Evolutionary conservation across 2,329 filamentous ascomycete genomes (phyloP), one percentile per base, ranked within the genome.

Genomic region (Madurella fahalii): DNA sequence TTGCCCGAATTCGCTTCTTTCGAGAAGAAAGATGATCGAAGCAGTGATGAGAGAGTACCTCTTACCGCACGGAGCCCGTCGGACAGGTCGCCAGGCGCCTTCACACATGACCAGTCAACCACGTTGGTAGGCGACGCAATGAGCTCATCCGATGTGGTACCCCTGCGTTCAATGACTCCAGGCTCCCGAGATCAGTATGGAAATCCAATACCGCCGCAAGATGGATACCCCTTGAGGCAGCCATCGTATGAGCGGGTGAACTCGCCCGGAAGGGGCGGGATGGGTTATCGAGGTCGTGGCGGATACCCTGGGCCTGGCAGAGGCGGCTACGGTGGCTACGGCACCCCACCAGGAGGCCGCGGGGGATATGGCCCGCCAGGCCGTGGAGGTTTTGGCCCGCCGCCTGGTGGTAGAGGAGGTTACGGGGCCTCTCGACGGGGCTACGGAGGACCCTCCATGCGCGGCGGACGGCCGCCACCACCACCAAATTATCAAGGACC

Each of bases 1-100:
- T 61, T 81, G 11, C 77, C 81, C 1, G 63, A 74, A 4, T 85
- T 87, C 68, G 81, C 85, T 3, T 77, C 85, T 0, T 91, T 84
- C 61, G 87, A 90, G 61, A 81, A 80, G 64, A 81, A 79, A 62
- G 79, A 84, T 32, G 81, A 82, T 53, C 75, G 75, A 54, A 77
- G 76, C 59, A 85, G 81, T 64, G 88, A 91, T 61, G 88, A 91
- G 67, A 80, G 80, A 52, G 80, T 87, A 15, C 88, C 88, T 0
- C 72, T 91, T 55, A 92, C 88, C 16, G 76, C 81, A 8, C 76
- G 79, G 48, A 85, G 83, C 52, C 83, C 84, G 2, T 81, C 81
- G 16, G 77, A 85, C 40, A 75, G 76, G 61, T 82, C 79, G 3
- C 77, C 76, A 17, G 79, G 74, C 59, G 72, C 71, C 58, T 68